A percentile compares a stretch with the other conserved stretches of the same genome.
phyloP scores from a whole-genome alignment of 2,329 filamentous ascomycete species.

The Diplodia scrobiculata region DNA sequence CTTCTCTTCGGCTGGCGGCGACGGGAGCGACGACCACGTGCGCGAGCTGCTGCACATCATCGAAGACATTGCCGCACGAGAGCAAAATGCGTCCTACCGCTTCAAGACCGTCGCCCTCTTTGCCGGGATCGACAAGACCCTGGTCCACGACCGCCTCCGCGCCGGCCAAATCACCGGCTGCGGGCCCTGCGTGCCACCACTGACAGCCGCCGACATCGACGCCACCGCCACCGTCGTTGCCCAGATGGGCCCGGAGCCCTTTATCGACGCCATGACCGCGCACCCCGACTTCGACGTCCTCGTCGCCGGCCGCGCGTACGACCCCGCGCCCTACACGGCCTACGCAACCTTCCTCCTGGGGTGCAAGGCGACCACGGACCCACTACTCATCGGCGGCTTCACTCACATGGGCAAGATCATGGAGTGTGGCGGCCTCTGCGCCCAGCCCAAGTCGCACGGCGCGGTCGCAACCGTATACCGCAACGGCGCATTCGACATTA shows the following conservation, averaged over 20 bases:
- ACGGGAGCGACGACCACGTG: slow-evolving; percentile 36
- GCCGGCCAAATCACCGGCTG: neutral
- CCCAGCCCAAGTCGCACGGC: slow-evolving; percentile 51
- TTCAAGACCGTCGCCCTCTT: neutral
- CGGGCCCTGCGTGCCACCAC: neutral
- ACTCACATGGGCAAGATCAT: slow-evolving; percentile 60
- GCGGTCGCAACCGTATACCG: slow-evolving; percentile 48
- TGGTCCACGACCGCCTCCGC: neutral
- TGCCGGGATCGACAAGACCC: neutral
- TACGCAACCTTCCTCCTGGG: slow-evolving; percentile 30
- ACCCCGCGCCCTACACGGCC: slow-evolving; percentile 36
- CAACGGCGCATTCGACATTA: slow-evolving; percentile 54
- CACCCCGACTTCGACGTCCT: slow-evolving; percentile 52
- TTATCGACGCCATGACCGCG: slow-evolving; percentile 47
- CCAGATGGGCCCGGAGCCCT: slow-evolving; percentile 54
- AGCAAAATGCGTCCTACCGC: neutral
- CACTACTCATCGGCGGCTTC: neutral
- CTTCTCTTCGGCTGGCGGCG: slow-evolving; percentile 35
- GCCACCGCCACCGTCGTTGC: slow-evolving; percentile 46
- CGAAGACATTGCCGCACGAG: neutral
- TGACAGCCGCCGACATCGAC: slow-evolving; percentile 43
- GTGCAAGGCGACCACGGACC: neutral
- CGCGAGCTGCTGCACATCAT: slow-evolving; percentile 31
- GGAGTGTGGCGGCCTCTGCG: slow-evolving; percentile 56
- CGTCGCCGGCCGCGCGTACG: slow-evolving; percentile 48